Base-by-base conservation (phyloP, 2,329 filamentous ascomycete genomes). In the Sporothrix pseudoabietina region DNA sequence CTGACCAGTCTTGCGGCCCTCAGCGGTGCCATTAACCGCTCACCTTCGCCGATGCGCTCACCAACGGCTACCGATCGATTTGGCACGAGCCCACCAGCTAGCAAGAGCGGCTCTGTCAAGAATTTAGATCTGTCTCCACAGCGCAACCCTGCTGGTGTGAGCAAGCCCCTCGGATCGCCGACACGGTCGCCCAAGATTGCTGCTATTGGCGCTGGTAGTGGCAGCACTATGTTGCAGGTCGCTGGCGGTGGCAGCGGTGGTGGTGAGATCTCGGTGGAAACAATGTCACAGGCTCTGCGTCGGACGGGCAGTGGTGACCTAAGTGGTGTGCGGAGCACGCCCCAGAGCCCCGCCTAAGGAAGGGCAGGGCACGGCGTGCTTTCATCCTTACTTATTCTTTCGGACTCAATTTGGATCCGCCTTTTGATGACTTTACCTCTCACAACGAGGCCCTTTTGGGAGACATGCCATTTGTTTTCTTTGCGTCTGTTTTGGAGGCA, bases 251-350 rank as follows among this genome's bases (percentile, higher is more conserved):
- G 22, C n/a, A 16, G 4, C n/a, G 61, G 61, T 55, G 86, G 85
- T 63, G 88, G 90, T 35, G 94, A 97, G 75, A 84, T 98, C 74
- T 94, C 92, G 74, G 92, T 98, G 76, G 94, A 98, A 85, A 98
- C 94, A 4, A 97, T 98, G 94, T 88, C 91, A 71, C 94, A 98
- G 82, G 94, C 94, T 19, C 84, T 98, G 79, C 87, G 92, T 79
- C 91, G 93, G 81, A 97, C 94, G 16, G 93, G 90, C 61, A 97
- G 94, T 81, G 89, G 92, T 22, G 95, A 98, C 80, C 83, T 98
- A 73, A 85, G 85, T 76, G 83, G 82, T 66, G 79, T 85, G 66
- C 83, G 87, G 75, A 90, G 89, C 81, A 82, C 84, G 70, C 88
- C 89, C 3, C 82, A 85, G 47, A 91, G 89, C 78, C 89, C 89